phyloP scores from a whole-genome alignment of 2,329 filamentous ascomycete genomes.

The Colletotrichum sp. region DNA sequence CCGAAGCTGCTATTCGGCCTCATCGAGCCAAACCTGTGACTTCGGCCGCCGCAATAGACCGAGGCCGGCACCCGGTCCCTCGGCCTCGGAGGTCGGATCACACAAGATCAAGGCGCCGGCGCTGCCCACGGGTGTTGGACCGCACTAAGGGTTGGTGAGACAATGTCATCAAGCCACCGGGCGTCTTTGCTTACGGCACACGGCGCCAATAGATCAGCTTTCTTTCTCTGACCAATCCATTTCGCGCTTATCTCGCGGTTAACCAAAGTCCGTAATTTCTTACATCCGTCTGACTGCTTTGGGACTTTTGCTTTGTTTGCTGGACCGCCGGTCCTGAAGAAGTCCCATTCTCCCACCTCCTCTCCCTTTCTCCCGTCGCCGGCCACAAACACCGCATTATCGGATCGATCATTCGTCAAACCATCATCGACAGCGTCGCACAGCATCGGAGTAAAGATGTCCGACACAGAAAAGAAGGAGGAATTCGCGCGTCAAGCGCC shows the following conservation, averaged over 20 bases:
- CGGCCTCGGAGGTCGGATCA: neutral
- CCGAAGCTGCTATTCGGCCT: neutral
- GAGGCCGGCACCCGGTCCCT: neutral
- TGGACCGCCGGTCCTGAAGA: neutral
- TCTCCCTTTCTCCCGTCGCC: neutral
- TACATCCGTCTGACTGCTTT: neutral
- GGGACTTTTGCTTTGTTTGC: neutral
- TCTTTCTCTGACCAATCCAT: neutral
- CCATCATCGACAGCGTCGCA: neutral
- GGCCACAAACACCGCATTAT: neutral
- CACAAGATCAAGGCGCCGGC: neutral
- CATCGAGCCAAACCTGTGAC: neutral
- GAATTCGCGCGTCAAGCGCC: neutral
- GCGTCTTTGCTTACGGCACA: neutral
- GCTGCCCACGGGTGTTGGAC: neutral
- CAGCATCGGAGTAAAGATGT: neutral
- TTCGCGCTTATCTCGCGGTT: neutral
- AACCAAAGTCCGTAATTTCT: neutral
- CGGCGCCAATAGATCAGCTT: neutral
- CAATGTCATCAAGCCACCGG: neutral
- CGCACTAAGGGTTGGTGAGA: neutral
- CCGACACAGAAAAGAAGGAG: neutral
- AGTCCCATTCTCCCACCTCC: accelerated
- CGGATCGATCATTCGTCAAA: neutral
- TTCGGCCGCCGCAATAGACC: neutral